Evolutionary conservation across 2,329 filamentous ascomycete species (phyloP), one percentile per base, ranked within the genome.

Genomic region (Sporothrix inflata): DNA sequence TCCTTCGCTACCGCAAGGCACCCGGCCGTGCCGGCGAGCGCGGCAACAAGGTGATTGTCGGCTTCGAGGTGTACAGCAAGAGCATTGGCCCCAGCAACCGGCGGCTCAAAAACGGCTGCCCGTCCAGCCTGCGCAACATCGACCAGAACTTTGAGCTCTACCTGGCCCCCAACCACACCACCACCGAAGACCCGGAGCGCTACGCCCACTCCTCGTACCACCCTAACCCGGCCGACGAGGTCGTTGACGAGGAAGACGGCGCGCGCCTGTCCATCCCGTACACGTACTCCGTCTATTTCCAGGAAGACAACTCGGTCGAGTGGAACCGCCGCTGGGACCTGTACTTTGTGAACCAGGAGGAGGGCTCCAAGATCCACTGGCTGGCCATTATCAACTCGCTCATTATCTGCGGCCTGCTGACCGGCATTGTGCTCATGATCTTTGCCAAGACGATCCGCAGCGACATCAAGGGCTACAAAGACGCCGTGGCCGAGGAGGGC

Each of bases 51-150:
- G 89, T 96, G 51, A 88, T 97, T 75, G 92, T 97, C 24, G 94
- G 92, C 0, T 97, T 97, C 78, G 94, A 97, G 82, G 91, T 97
- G 34, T 97, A 96, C 78, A 89, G 93, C 27, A 97, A 95, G 84
- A 97, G 93, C 78, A 88, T 97, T 77, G 89, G 89, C 30, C 84
- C 86, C 8, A 83, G 82, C 14, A 85, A 84, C 73, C 86, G 88
- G 75, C 88, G 92, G 66, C 85, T 89, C 72, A 85, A 86, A 53
- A 82, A 84, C 19, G 92, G 92, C 19, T 92, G 94, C 77, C 92
- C 93, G 0, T 83, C 84, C 24, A 87, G 93, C 74, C 82, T 94
- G 34, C 86, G 90, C 75, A 84, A 88, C 57, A 84, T 90, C 5
- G 86, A 89, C 21, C 83, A 89, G 24, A 88, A 88, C 4, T 86